Percentiles rank a stretch among this genome's conserved stretches.
Evolutionary conservation across 2,329 filamentous ascomycete species (phyloP).

Genomic region (Colletotrichum somersetense): DNA sequence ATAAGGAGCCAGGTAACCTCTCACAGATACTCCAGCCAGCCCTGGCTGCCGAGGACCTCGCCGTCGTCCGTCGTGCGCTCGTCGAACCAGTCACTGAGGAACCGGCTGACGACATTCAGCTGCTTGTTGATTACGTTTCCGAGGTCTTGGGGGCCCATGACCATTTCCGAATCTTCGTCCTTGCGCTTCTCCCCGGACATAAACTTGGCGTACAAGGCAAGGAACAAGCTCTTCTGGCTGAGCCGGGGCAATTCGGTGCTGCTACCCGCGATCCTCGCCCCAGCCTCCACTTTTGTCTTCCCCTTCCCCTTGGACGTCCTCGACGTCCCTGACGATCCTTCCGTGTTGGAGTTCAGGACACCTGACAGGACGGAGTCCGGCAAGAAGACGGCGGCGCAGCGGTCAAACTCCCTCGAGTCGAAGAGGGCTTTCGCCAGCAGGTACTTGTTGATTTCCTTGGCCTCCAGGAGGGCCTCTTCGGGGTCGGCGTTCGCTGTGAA

Average conservation of each 20-base stretch:
- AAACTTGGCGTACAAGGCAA: slow-evolving; percentile 92
- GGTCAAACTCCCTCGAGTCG: slow-evolving; percentile 94
- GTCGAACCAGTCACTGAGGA: slow-evolving; percentile 84
- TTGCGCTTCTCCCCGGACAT: slow-evolving; percentile 95
- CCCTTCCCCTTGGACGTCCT: slow-evolving; percentile 69
- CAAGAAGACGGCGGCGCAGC: slow-evolving; percentile 89
- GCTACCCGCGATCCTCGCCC: slow-evolving; percentile 43
- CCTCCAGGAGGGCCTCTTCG: slow-evolving; percentile 80
- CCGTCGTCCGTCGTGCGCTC: slow-evolving; percentile 71
- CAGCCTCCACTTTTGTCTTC: slow-evolving; percentile 58
- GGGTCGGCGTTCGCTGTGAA: slow-evolving; percentile 73
- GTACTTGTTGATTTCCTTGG: slow-evolving; percentile 84
- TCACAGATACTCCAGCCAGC: slow-evolving; percentile 90
- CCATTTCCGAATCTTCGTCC: slow-evolving; percentile 97
- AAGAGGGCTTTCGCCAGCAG: slow-evolving; percentile 94
- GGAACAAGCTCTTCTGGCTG: slow-evolving; percentile 92
- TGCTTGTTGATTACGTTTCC: slow-evolving; percentile 89
- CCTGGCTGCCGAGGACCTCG: slow-evolving; percentile 75
- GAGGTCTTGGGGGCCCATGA: slow-evolving; percentile 91
- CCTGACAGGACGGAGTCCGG: slow-evolving; percentile 82
- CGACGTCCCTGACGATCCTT: slow-evolving; percentile 52
- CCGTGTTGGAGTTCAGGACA: slow-evolving; percentile 65
- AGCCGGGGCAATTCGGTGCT: slow-evolving; percentile 64
- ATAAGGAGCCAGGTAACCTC: slow-evolving; percentile 44
- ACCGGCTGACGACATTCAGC: slow-evolving; percentile 78